phyloP scores from a whole-genome alignment of 108 stramenopile species.

The Cylindrotheca closterium region DNA sequence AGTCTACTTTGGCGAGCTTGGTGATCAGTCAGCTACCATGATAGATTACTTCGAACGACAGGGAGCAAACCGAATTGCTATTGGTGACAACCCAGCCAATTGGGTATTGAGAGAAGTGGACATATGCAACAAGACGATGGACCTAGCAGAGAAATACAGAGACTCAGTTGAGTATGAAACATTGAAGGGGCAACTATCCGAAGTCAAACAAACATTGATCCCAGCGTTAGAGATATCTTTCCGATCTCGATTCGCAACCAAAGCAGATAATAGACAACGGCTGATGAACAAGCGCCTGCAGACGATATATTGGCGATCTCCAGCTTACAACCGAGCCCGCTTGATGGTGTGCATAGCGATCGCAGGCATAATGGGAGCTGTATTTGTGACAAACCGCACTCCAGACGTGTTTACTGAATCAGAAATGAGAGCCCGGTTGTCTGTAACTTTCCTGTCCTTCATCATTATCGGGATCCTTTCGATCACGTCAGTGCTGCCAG shows the following conservation, averaged over 20 bases:
- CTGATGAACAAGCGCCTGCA: conserved; percentile 35
- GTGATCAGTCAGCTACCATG: conserved; percentile 43
- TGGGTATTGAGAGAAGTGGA: conserved; percentile 61
- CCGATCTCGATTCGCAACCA: conserved; percentile 36
- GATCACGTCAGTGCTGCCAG: conserved; percentile 56
- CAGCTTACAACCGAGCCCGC: conserved; percentile 71
- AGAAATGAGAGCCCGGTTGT: conserved; percentile 34
- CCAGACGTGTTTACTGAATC: conserved; percentile 27
- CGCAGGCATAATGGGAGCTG: conserved; percentile 62
- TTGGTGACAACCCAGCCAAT: conserved; percentile 73
- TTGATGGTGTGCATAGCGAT: conserved; percentile 52
- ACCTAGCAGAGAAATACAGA: conserved; percentile 46
- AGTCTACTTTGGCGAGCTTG: conserved; percentile 69
- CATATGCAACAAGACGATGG: conserved; percentile 16
- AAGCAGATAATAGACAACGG: conserved; percentile 28
- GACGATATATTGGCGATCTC: conserved; percentile 72
- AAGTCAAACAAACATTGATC: conserved; percentile 14
- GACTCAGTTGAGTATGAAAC: conserved; percentile 10
- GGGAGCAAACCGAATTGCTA: conserved; percentile 55
- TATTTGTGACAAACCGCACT: conserved; percentile 40
- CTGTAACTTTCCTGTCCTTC: conserved; percentile 47
- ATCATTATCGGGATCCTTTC: conserved; percentile 65
- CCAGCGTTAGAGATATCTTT: conserved; percentile 35
- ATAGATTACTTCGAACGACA: conserved; percentile 61
- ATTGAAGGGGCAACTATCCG: conserved; percentile 6